phyloP scores from a whole-genome alignment of 345 rosid species.

The Toxicodendron radicans region DNA sequence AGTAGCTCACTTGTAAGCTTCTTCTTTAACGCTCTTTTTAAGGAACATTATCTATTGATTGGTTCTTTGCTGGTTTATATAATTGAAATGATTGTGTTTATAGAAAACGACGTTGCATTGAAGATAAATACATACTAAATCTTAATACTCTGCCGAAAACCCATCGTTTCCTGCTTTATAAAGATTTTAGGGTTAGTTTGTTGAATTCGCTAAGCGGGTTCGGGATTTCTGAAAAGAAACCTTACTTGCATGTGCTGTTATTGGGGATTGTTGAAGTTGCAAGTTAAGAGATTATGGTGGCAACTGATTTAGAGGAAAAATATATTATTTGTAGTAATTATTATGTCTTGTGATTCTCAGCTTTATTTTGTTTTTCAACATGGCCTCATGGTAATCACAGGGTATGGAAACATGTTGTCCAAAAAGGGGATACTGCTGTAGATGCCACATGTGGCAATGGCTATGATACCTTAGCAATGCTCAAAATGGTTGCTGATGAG shows the following conservation, averaged over 20 bases:
- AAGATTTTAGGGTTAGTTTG: too few relatives aligned
- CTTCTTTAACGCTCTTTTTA: not conserved
- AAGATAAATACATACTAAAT: not conserved
- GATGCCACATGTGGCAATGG: constrained; percentile 98
- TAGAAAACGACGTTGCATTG: not conserved
- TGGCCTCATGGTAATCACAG: constrained; percentile 30
- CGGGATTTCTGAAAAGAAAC: too few relatives aligned
- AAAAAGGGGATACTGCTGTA: constrained; percentile 64
- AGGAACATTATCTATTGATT: not conserved
- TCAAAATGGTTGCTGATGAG: constrained; percentile 65
- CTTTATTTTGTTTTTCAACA: constrained; percentile 13
- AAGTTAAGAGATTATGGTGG: not conserved
- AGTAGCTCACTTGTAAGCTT: constrained; percentile 82
- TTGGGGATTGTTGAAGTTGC: not conserved
- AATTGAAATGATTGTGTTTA: not conserved
- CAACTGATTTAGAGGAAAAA: not conserved
- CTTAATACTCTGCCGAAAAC: too few relatives aligned
- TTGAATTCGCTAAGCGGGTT: too few relatives aligned
- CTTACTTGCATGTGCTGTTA: not conserved
- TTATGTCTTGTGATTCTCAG: not conserved
- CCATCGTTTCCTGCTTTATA: too few relatives aligned
- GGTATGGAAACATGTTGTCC: constrained; percentile 74
- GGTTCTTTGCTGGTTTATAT: not conserved
- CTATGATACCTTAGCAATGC: constrained; percentile 72
- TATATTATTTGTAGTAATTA: not conserved